Conservation (phyloP, 23 red algal genomes). For the Gracilaria gracilis region DNA sequence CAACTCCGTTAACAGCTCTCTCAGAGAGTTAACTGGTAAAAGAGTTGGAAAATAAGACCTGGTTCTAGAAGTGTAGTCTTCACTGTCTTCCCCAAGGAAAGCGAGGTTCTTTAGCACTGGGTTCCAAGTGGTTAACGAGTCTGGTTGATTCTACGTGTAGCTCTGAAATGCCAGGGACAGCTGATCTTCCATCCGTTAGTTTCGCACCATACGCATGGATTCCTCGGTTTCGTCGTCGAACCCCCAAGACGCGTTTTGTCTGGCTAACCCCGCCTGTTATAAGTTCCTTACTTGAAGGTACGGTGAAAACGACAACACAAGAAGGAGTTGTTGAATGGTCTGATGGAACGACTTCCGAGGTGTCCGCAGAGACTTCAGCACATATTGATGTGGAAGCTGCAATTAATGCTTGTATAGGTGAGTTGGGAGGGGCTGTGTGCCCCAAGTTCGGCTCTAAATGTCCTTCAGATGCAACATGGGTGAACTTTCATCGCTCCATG, state of each 20-base stretch:
- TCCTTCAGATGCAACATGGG: constrained; percentile 73
- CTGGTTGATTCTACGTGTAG: not conserved
- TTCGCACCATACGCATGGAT: constrained; percentile 40
- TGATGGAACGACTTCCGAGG: constrained; percentile 50
- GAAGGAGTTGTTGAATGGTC: constrained; percentile 52
- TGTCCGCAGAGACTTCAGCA: constrained; percentile 13
- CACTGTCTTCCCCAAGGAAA: too few relatives aligned
- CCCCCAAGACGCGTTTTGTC: constrained; percentile 54
- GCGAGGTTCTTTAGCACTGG: too few relatives aligned
- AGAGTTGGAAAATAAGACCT: too few relatives aligned
- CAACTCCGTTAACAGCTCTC: too few relatives aligned
- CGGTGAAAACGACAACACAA: constrained; percentile 4
- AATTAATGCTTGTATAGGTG: constrained; percentile 45
- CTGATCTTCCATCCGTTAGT: not conserved
- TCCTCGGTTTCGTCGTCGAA: constrained; percentile 41
- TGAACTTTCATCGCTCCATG: constrained; percentile 66
- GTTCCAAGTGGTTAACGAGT: too few relatives aligned
- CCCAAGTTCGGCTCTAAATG: constrained; percentile 64
- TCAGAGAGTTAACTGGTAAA: too few relatives aligned
- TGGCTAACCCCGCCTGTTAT: constrained; percentile 8
- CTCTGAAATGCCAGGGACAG: not conserved
- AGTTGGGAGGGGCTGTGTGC: constrained; percentile 60
- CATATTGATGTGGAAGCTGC: constrained; percentile 31
- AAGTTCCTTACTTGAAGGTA: constrained; percentile 13
- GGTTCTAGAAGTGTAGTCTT: too few relatives aligned